Evolutionary conservation across 768 basidiomycete species (phyloP), one percentile per base, ranked within the genome.

Genomic region (Austroboletus eburneus): DNA sequence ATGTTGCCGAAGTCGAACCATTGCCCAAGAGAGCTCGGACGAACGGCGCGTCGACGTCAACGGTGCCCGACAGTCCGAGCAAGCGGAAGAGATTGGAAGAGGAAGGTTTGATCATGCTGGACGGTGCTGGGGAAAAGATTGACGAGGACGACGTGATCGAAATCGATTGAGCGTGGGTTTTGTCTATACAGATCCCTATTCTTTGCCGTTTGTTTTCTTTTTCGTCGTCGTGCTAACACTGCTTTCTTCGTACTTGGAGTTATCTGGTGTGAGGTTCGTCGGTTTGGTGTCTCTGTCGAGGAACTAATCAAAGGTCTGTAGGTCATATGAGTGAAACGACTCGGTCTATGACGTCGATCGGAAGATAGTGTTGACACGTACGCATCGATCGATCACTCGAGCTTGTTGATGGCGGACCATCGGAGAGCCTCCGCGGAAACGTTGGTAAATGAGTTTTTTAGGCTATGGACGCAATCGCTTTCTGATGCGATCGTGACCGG

Each of bases 91-190:
- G 70, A 51, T 59, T 90, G 46, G 88, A 91, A 39, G 81, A 85
- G 57, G 87, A 91, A 45, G 89, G 88, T 9, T 57, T 91, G 37
- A 61, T 91, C 27, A 51, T 88, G 55, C 64, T 91, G 61, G 85
- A 87, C 25, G 68, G 71, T 10, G 72, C 69, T 27, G 70, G 78
- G 46, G 81, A 82, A 52, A 57, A 63, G 54, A 60, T 82, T 24
- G 81, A 69, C 22, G 59, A 77, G 20, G 81, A 82, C 41, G 81
- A 83, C 50, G 63, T 81, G 10, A 81, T 83, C 43, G 75, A 68
- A 62, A 74, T 82, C 52, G 78, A 83, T 57, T 77, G 66, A 76
- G 36, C 10, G 34, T 23, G 27, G 5, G 27, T 27, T 27, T 27
- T 27, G 27, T 6, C 20, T 22, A 30, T 25, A 38, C 14, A 21